Conservation (phyloP, 208 protist genomes). For the Trypanosomatidae sp. region DNA sequence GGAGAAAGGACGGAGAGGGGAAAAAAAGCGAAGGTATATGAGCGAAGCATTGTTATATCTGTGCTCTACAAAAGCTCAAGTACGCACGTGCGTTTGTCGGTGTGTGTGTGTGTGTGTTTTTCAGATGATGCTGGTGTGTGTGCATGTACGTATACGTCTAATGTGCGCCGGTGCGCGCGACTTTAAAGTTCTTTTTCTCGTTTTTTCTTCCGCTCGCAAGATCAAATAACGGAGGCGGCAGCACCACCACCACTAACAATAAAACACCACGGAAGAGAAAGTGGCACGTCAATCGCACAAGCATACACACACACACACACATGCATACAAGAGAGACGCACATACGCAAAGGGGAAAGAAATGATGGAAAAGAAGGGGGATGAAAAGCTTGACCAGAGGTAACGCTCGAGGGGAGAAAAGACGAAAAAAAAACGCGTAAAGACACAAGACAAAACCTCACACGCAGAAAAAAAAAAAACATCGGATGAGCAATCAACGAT, state of each 20-base stretch:
- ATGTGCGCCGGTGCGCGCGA: neutral
- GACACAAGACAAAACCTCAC: too few relatives aligned
- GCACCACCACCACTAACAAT: neutral
- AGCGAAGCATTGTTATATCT: neutral
- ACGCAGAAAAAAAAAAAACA: neutral
- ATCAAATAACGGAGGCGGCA: neutral
- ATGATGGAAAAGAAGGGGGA: neutral
- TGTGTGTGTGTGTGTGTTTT: neutral
- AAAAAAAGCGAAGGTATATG: too few relatives aligned
- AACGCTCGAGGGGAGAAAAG: neutral
- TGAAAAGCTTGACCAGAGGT: neutral
- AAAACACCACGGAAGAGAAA: neutral
- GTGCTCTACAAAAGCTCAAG: neutral
- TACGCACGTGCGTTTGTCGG: too few relatives aligned
- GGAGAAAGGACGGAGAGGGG: neutral
- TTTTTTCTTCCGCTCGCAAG: neutral
- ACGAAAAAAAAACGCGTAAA: neutral
- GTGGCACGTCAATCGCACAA: neutral
- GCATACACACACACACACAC: conserved; percentile 4
- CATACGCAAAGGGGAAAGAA: neutral
- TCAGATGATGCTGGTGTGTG: conserved; percentile 1
- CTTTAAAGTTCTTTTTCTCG: neutral
- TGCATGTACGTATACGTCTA: neutral
- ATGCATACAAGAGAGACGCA: neutral
- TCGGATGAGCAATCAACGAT: neutral